Evolutionary conservation across 2,329 filamentous ascomycete genomes (phyloP), one percentile per base, ranked within the genome.

Genomic region (Emmonsiellopsis sp.): DNA sequence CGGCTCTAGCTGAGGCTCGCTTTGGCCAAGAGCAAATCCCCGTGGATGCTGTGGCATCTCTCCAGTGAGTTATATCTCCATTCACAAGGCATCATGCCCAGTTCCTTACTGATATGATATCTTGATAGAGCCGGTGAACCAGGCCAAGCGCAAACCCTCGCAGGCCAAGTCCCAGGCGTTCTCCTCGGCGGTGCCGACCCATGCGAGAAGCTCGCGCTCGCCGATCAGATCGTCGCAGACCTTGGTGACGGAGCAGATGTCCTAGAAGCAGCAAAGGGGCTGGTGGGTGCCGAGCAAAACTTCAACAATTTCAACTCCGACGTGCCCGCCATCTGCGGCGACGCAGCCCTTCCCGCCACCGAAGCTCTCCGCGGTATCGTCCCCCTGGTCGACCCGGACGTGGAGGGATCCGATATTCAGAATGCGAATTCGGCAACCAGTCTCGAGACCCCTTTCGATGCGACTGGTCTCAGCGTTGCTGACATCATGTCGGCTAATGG

Each of bases 211-310:
- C 81, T 87, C 59, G 68, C 69, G 21, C 79, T 82, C 45, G 84
- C 82, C 57, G 84, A 87, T 63, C 65, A 82, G 61, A 84, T 87
- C 63, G 75, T 86, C 56, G 62, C 75, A 7, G 68, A 79, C 51
- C 81, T 86, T 36, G 84, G 84, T 51, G 77, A 70, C 45, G 80
- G 81, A 59, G 68, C 75, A n/a, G 71, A 76, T 56, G 82, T 83
- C 58, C 73, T 87, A 54, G 74, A 77, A 11, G 84, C 81, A 17
- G 84, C 84, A 14, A 77, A 77, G 54, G 78, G 77, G 13, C 75
- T 86, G 39, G 83, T 86, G 11, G 77, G 79, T 31, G 83, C 84
- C 3, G 84, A 86, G 74, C 83, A 85, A 69, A 87, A 87, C 77
- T 85, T 85, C 73, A 87, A 87, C 73, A 82, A 82, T 50, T 86